Evolutionary conservation across 805 yeast genomes (phyloP).

Genomic region (Candida ulmi): DNA sequence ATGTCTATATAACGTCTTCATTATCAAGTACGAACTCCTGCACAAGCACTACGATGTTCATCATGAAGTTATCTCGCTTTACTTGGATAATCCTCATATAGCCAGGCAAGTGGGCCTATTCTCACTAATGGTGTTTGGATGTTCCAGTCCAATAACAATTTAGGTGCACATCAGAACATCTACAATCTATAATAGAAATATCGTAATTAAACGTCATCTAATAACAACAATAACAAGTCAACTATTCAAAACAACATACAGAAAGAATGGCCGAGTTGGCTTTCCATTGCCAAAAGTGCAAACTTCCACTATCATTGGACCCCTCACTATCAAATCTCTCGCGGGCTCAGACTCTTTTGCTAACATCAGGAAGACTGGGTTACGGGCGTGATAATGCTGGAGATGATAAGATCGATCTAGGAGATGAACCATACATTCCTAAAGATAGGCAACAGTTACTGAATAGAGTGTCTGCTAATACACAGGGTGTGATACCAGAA

Average conservation of each 20-base stretch:
- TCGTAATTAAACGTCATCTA: neutral
- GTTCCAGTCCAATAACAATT: no score
- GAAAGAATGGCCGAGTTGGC: neutral
- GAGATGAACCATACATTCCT: slow-evolving; percentile 23
- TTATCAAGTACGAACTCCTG: no score
- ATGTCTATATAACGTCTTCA: no score
- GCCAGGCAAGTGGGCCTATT: no score
- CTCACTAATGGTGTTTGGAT: no score
- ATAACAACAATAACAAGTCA: neutral
- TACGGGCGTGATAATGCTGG: slow-evolving; percentile 10
- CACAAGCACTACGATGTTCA: no score
- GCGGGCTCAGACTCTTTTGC: slow-evolving; percentile 48
- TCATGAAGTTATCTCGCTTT: no score
- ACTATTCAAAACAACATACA: no score
- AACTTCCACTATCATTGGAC: slow-evolving; percentile 51
- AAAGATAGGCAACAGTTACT: slow-evolving; percentile 12
- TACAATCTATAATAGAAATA: no score
- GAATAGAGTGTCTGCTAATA: slow-evolving; percentile 6
- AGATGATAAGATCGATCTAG: slow-evolving; percentile 5
- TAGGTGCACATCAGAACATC: no score
- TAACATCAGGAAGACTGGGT: slow-evolving; percentile 33
- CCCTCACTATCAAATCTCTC: slow-evolving; percentile 46
- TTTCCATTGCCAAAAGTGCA: slow-evolving; percentile 55
- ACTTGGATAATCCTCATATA: no score
- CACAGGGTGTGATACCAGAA: no score